Base-by-base conservation (phyloP, 2,329 filamentous ascomycete genomes). In the Tricladium varicosporioides region DNA sequence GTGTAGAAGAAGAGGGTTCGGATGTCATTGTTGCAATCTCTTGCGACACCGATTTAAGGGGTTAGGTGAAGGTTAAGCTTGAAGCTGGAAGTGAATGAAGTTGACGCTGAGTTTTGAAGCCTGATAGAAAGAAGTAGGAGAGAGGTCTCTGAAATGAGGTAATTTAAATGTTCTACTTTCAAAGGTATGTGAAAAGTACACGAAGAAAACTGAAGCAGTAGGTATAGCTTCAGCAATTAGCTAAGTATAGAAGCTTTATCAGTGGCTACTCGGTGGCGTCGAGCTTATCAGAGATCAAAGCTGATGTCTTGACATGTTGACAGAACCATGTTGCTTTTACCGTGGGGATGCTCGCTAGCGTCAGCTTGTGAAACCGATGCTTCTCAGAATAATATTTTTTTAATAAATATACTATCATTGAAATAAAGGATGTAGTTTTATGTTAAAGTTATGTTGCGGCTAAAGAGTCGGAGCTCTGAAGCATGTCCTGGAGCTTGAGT, bases 21-120 rank as follows among this genome's bases (percentile, higher is more conserved):
- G 53, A 48, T 43, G 60, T 36, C 61, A 62, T 63, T 33, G 32
- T 49, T 52, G 27, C 32, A 1, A 10, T 27, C 22, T 27, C 22
- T 7, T 27, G 22, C 7, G 3, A 7, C 7, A 7, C 22, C 22
- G 22, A 27, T 27, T 27, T 27, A 7, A 27, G 22, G 7, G 22
- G 22, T 3, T 4, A 27, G 22, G 22, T 27, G 22, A 27, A 27
- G 22, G 22, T 27, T 27, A 7, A 27, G 22, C 22, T 7, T 27
- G 36, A 13, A 40, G 36, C 36, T 40, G 10, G 36, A 40, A 42
- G 27, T 18, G 10, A 33, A 22, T 47, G 49, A 19, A 48, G 19
- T 48, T 15, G 46, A 43, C 8, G 1, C n/a, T 31, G 19, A 27
- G 22, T 3, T 27, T 27, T 7, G 19, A 40, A 50, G 32, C 8